These are phyloP conservation scores for Lactarius sanguifluus DNA, from an alignment of 768 basidiomycete genomes.

Conservation along the genomic window DNA sequence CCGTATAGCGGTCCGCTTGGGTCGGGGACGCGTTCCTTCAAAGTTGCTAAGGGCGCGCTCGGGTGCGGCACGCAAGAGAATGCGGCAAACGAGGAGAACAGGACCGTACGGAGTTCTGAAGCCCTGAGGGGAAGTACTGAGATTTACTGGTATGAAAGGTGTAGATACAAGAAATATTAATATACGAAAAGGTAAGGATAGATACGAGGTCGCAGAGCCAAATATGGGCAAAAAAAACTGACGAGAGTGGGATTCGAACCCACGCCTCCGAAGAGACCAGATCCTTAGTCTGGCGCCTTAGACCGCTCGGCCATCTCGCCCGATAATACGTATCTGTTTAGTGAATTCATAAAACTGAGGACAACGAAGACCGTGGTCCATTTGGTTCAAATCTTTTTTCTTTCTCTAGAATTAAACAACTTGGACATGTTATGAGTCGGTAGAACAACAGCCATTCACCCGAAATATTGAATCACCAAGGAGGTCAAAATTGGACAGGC, in stretches of 20 bases:
- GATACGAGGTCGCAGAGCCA: too few species aligned
- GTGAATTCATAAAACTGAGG: neutral
- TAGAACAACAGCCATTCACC: neutral
- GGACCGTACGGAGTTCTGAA: too few species aligned
- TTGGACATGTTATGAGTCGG: neutral
- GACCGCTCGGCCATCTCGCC: conserved; percentile 83
- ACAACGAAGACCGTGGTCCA: neutral
- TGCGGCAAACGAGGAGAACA: too few species aligned
- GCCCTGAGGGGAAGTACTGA: too few species aligned
- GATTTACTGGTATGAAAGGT: too few species aligned
- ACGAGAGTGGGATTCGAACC: conserved; percentile 52
- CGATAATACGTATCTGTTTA: neutral
- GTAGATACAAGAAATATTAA: too few species aligned
- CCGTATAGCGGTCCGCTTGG: too few species aligned
- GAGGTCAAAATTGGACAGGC: neutral
- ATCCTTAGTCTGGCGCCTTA: conserved; percentile 85
- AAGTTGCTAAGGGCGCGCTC: too few species aligned
- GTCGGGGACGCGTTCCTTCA: too few species aligned
- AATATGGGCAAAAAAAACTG: conserved; percentile 18
- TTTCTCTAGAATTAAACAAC: neutral
- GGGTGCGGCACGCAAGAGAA: too few species aligned
- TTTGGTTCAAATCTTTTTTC: neutral
- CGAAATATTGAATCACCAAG: neutral
- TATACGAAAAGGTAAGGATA: too few species aligned
- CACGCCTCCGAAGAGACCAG: conserved; percentile 49